Base-by-base conservation (phyloP, 78 protist species). In the Dictyostelium capitatum region DNA sequence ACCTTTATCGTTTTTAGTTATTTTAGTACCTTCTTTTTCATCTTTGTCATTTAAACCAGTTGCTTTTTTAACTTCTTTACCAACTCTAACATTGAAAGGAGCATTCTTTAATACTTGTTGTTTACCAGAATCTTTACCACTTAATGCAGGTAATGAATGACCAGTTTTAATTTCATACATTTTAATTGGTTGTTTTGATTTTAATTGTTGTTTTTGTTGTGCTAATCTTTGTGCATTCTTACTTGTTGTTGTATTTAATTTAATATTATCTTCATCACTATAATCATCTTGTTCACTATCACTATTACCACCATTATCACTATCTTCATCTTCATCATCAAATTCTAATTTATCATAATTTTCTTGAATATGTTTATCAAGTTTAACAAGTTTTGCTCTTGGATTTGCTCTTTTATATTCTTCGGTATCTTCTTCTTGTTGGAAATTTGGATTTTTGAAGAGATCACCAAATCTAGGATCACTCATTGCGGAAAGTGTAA, bases 401-500 rank as follows among this genome's bases (percentile, higher is more conserved):
- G 96, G 96, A 80, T 81, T 50, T 15, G n/a, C 64, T 50, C 46
- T 28, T 32, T 6, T 23, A 56, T 53, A 92, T 19, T 80, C 94
- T 51, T 79, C 73, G 47, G 73, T 50, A 4, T 19, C 28, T 25
- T 47, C 80, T 51, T 96, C 96, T 47, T 90, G 48, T 51, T 65
- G 72, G 30, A 89, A 96, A 19, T 78, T 77, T 2, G 54, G 48
- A 32, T 93, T 56, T 9, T 3, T 25, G 43, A 80, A 96, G 43
- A 96, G 6, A 23, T 48, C 37, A 1, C 62, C 72, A 74, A 96
- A 96, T 41, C 97, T 90, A 12, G 53, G 1, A 80, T 96, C 97
- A n/a, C 81, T 51, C 1, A 70, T 77, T 15, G 80, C 5, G 0
- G 19, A 15, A 15, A 30, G 19, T 3, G 77, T 92, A 56, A 74